phyloP scores from a whole-genome alignment of 805 yeast species.

The Blastobotrys mokoenaii region DNA sequence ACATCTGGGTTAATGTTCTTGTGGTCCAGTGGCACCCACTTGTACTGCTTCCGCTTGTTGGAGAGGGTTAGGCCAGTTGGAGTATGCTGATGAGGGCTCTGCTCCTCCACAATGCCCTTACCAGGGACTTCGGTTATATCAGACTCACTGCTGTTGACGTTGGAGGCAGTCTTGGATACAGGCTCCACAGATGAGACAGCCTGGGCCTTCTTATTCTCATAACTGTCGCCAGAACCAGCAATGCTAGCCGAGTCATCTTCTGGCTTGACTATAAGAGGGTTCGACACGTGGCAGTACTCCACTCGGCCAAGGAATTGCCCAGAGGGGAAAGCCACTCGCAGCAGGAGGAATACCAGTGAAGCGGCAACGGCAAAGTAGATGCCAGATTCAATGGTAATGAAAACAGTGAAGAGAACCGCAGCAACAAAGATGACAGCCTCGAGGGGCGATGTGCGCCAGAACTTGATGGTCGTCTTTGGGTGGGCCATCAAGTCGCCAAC shows the following conservation, averaged over 20 bases:
- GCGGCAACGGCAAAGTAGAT: conserved; percentile 86
- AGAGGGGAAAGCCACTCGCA: conserved; percentile 69
- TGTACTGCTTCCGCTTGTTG: conserved; percentile 7
- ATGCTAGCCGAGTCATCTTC: not conserved
- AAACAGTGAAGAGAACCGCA: conserved; percentile 68
- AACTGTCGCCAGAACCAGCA: not conserved
- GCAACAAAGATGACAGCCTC: conserved; percentile 66
- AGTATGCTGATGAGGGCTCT: not conserved
- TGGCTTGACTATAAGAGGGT: conserved; percentile 39
- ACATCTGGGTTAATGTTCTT: conserved; percentile 47
- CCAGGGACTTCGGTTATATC: not conserved
- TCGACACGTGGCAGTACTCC: conserved; percentile 59
- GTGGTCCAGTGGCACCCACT: conserved; percentile 33
- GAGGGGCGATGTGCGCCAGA: conserved; percentile 65
- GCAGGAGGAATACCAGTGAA: conserved; percentile 62
- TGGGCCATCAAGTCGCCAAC: conserved; percentile 77
- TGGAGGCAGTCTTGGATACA: conserved; percentile 4
- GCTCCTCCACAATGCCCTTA: not conserved
- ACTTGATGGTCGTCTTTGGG: conserved; percentile 37
- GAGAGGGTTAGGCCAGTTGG: not conserved
- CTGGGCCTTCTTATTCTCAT: not conserved
- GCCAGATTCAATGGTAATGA: conserved; percentile 76
- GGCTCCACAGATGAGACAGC: not conserved
- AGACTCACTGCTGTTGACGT: not conserved
- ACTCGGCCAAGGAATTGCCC: conserved; percentile 80